Base-by-base conservation (phyloP, 2,329 filamentous ascomycete species). In the Epichloe sp. region DNA sequence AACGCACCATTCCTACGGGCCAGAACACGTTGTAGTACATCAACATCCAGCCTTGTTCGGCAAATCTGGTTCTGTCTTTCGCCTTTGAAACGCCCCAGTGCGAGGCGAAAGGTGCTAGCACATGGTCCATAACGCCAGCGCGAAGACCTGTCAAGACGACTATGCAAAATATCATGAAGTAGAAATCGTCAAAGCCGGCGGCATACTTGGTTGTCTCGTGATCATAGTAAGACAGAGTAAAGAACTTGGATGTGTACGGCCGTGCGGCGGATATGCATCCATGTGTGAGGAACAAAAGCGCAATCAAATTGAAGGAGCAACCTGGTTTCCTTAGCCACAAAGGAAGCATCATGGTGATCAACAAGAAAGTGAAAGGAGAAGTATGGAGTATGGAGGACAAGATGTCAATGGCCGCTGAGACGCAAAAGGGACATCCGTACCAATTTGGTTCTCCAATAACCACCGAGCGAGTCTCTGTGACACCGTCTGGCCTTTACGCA, bases 1-100 rank as follows among this genome's bases (percentile, higher is more conserved):
- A 15, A 69, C 83, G 59, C 74, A 94, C 87, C 75, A 93, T 76
- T 58, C 91, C 93, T 55, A 93, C 71, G 11, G 80, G 76, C 85
- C 88, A 96, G 64, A 89, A 90, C 52, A 83, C 71, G 45, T 72
- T 72, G 67, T 90, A 91, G 71, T 96, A 96, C 47, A 91, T 68
- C 52, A 93, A 71, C 63, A 95, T 75, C 87, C 90, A 97, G 44
- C 83, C 87, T 71, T 98, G 93, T 70, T 98, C 93, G 54, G 88
- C 88, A 68, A 97, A 94, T 53, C 91, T 79, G 45, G 86, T 80
- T 52, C 84, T 73, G 46, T 82, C 80, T 70, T 95, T 96, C 63
- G 73, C 75, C 62, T 83, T 85, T 58, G 77, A 75, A 59, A 96
- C 78, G 38, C 91, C 90, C 56, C 78, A 76, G 41, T 74, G 70